These are phyloP conservation scores for Syzygium jambos DNA, from an alignment of 345 rosid genomes.

Conservation along the genomic window DNA sequence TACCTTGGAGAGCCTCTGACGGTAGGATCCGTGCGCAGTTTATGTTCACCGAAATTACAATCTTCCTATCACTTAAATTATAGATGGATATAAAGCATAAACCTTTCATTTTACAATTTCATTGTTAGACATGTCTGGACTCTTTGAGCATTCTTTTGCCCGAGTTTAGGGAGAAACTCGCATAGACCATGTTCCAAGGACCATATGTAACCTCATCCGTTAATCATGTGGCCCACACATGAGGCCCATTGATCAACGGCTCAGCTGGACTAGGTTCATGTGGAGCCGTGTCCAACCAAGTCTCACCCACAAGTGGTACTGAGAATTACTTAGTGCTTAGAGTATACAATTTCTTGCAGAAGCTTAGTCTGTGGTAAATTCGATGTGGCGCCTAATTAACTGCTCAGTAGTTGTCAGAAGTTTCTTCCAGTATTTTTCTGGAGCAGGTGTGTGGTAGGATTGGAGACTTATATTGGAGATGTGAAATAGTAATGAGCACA, in stretches of 20 bases:
- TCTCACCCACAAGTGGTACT: neutral
- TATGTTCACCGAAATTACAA: neutral
- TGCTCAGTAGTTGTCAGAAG: neutral
- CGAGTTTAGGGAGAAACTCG: neutral
- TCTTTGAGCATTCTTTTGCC: neutral
- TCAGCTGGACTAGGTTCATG: neutral
- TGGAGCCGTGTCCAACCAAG: neutral
- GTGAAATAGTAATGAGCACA: neutral
- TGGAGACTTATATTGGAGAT: neutral
- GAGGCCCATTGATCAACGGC: neutral
- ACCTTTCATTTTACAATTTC: neutral
- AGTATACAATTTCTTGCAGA: neutral
- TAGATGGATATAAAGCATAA: neutral
- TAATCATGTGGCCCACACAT: neutral
- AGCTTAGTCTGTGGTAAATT: neutral
- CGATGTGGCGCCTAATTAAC: neutral
- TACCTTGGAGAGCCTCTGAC: constrained; percentile 73
- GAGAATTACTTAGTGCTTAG: neutral
- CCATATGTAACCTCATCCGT: neutral
- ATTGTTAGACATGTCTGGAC: neutral
- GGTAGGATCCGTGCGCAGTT: constrained; percentile 20
- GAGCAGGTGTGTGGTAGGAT: neutral
- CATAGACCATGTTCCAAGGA: neutral
- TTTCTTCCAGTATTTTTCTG: neutral
- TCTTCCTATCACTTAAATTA: neutral